Conservation (phyloP, 306 rosid genomes). For the Delonix regia region DNA sequence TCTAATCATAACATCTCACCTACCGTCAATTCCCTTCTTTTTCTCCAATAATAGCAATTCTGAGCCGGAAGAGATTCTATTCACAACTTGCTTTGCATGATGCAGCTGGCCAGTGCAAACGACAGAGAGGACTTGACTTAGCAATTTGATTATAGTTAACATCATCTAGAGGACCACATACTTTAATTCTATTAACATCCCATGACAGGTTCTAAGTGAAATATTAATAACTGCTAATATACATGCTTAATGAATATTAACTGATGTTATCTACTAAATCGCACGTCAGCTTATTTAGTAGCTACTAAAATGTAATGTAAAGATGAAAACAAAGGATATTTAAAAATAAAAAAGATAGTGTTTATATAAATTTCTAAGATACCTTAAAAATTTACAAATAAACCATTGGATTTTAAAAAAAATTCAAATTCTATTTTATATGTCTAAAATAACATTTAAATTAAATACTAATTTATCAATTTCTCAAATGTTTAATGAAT, state of each 20-base stretch:
- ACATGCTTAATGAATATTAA: background rate
- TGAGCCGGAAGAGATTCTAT: background rate
- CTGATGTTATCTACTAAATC: background rate
- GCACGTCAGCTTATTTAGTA: background rate
- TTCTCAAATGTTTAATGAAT: too few species aligned
- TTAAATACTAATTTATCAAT: background rate
- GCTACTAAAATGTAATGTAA: too few species aligned
- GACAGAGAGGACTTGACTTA: background rate
- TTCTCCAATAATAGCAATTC: background rate
- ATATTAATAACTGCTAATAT: background rate
- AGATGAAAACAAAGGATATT: background rate
- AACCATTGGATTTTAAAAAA: too few species aligned
- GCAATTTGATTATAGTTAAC: conserved; percentile 3
- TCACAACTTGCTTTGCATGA: background rate
- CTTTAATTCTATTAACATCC: background rate
- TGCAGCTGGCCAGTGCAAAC: conserved; percentile 1
- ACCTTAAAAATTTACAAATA: too few species aligned
- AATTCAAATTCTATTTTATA: background rate
- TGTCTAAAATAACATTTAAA: background rate
- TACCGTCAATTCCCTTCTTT: conserved; percentile 18
- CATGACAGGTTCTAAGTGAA: background rate
- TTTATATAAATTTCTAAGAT: background rate
- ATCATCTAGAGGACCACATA: background rate
- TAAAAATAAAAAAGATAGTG: background rate
- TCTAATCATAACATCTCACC: background rate